These are phyloP conservation scores for Fraxinus americana DNA, from an alignment of 257 asterid genomes.

Conservation along the genomic window DNA sequence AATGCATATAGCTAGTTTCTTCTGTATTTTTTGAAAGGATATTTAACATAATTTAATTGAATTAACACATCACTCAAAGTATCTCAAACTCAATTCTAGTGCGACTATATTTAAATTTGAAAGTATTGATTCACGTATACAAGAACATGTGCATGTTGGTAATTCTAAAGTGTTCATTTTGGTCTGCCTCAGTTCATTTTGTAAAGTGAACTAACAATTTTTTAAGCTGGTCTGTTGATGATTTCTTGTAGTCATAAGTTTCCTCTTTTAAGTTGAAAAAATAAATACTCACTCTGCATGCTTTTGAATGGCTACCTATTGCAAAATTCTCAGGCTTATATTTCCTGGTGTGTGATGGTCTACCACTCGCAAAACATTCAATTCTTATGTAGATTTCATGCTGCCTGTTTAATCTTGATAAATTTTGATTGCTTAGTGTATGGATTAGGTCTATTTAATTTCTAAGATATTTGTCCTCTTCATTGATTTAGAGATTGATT, in stretches of 20 bases:
- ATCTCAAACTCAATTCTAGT: conserved; percentile 10
- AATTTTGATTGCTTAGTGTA: conserved; percentile 13
- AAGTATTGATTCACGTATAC: background rate
- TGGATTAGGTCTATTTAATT: conserved; percentile 13
- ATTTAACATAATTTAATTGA: conserved; percentile 8
- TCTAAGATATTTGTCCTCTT: background rate
- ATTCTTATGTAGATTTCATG: conserved; percentile 18
- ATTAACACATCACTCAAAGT: background rate
- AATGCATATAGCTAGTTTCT: background rate
- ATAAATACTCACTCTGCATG: background rate
- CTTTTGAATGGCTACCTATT: conserved; percentile 7
- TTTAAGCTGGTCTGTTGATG: background rate
- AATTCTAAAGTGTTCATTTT: background rate
- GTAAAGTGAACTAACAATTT: conserved; percentile 1
- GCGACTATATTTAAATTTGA: background rate
- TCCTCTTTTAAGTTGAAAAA: conserved; percentile 5
- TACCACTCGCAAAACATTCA: conserved; percentile 13
- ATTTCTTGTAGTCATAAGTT: conserved; percentile 1
- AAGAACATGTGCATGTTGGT: conserved; percentile 7
- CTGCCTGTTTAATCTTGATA: conserved; percentile 16
- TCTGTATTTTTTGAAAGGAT: background rate
- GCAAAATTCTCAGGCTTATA: background rate
- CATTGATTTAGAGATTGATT: background rate
- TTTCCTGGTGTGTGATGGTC: conserved; percentile 11
- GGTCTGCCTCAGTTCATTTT: background rate